These are phyloP conservation scores for Trichophyton rubrum DNA, from an alignment of 2,329 filamentous ascomycete genomes.

Conservation along the genomic window DNA sequence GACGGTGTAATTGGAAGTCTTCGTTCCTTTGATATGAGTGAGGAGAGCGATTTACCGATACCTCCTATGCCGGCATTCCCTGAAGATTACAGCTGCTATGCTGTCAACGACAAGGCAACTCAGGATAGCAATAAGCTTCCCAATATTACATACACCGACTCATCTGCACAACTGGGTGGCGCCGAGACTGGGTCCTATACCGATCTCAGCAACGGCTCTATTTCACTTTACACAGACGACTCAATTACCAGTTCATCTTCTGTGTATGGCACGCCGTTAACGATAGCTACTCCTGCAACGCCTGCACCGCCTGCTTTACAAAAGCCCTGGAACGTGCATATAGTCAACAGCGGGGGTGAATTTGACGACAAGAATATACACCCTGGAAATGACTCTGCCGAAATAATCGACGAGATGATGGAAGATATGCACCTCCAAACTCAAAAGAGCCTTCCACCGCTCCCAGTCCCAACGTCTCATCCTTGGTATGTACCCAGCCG, in stretches of 20 bases:
- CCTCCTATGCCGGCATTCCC: background rate
- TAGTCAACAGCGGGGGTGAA: background rate
- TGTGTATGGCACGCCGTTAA: background rate
- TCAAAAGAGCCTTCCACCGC: background rate
- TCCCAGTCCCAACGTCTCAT: background rate
- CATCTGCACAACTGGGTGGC: background rate
- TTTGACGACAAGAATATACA: constrained; percentile 1
- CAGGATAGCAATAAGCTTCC: background rate
- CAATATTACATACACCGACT: background rate
- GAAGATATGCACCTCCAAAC: background rate
- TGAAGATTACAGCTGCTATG: background rate
- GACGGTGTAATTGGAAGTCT: background rate
- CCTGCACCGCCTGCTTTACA: background rate
- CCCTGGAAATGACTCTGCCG: background rate
- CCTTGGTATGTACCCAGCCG: constrained; percentile 1
- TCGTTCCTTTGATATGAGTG: background rate
- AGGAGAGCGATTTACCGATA: background rate
- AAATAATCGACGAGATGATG: constrained; percentile 5
- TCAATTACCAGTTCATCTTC: background rate
- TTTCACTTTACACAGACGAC: background rate
- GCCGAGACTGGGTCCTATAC: background rate
- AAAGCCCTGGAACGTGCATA: background rate
- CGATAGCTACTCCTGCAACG: background rate
- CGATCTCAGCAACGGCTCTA: background rate
- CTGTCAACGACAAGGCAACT: background rate